Evolutionary conservation across 1,139 yeast genomes (phyloP), one percentile per base, ranked within the genome.

Genomic region (Zygotorulaspora mrakii): DNA sequence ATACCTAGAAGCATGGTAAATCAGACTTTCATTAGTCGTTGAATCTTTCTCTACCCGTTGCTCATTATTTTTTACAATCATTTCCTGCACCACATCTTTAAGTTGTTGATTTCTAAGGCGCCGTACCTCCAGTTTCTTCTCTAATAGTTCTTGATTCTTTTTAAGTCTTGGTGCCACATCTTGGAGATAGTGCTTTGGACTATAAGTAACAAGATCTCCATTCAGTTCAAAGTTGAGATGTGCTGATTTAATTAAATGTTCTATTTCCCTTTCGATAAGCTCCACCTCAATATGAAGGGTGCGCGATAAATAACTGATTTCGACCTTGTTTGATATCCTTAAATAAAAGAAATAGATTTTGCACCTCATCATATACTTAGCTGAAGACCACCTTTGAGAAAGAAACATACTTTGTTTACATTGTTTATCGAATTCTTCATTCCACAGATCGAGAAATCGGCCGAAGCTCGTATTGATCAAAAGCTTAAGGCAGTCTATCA

Each of bases 261-360:
- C 24, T 4, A 57, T 17, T 31, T 58, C 60, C 17, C 46, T 32
- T 17, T 29, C 37, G 1, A 59, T 52, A 5, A 41, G 35, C 1
- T 33, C 32, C 17, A 44, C 42, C 5, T 47, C 47, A 14, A 59
- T 49, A 6, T 50, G 50, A 12, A 58, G 36, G 2, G 47, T 50
- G 8, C 48, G 43, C 3, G 63, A 50, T 11, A 59, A 39, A 35
- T 59, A 58, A 22, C 52, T 40, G 7, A 58, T 42, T 17, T 43
- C 44, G 11, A 59, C 34, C 27, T 34, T 43, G 16, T 45, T 46
- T 2, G 62, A 52, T 3, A 59, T 44, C 27, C 54, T 44, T 33
- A 60, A 33, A 41, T 60, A 58, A 31, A 60, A 55, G 16, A 52
- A 50, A 32, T 54, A 55, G 12, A 59, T 50, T 34, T 59, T 60